Evolutionary conservation across 129 eudicot species (phyloP).

Genomic region (Heracleum sosnowskyi): DNA sequence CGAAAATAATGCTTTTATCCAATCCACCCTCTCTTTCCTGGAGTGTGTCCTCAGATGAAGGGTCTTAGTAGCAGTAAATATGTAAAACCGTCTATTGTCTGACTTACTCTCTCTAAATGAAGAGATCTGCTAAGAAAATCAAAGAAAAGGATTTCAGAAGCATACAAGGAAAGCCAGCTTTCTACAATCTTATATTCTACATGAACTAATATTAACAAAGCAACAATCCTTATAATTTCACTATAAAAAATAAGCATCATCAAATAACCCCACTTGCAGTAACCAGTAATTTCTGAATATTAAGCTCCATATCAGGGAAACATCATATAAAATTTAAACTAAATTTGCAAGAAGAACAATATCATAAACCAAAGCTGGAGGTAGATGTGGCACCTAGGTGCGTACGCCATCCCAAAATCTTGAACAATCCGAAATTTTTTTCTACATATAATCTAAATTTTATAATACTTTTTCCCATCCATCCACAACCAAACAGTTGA

Average conservation of each 20-base stretch:
- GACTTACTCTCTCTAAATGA: constrained; percentile 74
- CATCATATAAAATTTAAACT: too few species aligned
- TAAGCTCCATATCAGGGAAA: not conserved
- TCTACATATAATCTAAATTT: not conserved
- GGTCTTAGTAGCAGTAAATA: constrained; percentile 80
- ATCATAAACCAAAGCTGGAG: too few species aligned
- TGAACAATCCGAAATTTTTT: not conserved
- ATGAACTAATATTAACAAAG: not conserved
- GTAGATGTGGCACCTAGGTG: too few species aligned
- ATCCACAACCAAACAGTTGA: not conserved
- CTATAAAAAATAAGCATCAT: not conserved
- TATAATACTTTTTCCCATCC: not conserved
- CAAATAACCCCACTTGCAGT: not conserved
- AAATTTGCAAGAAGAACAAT: not conserved
- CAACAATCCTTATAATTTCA: not conserved
- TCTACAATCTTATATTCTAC: not conserved
- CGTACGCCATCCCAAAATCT: too few species aligned
- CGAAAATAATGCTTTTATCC: constrained; percentile 75
- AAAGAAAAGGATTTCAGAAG: not conserved
- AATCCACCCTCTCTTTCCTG: constrained; percentile 54
- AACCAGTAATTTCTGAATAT: not conserved
- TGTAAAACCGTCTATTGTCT: constrained; percentile 64
- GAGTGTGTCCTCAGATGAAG: constrained; percentile 72
- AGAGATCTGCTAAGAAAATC: constrained; percentile 44
- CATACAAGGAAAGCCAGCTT: not conserved